Conservation (phyloP, 1,284 basidiomycete species). For the Moesziomyces parantarcticus region DNA sequence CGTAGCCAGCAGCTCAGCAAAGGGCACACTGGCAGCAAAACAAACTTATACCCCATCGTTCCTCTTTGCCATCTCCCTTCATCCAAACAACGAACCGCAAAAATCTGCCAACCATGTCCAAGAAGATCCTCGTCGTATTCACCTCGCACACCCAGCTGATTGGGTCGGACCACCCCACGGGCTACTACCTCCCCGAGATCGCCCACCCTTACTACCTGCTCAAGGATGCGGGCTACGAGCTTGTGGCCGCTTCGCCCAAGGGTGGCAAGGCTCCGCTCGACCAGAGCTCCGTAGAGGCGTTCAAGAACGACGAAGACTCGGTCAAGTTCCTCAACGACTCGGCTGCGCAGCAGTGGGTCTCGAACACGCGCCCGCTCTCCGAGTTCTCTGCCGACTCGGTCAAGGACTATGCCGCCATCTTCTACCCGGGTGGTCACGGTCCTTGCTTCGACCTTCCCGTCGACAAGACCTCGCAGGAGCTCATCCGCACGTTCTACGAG, state of each 20-base stretch:
- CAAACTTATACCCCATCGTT: too few relatives aligned
- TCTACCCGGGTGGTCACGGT: conserved; percentile 78
- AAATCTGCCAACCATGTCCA: conserved; percentile 22
- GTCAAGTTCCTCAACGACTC: conserved; percentile 76
- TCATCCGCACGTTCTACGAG: conserved; percentile 58
- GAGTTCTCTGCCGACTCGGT: conserved; percentile 73
- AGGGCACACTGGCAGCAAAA: too few relatives aligned
- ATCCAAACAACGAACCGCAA: neutral
- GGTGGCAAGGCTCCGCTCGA: conserved; percentile 82
- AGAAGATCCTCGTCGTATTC: conserved; percentile 77
- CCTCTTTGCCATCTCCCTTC: neutral
- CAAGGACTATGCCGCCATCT: conserved; percentile 76
- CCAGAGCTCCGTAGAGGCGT: conserved; percentile 73
- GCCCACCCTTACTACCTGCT: conserved; percentile 84
- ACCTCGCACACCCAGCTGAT: conserved; percentile 78
- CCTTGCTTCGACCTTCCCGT: conserved; percentile 59
- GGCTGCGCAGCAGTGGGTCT: conserved; percentile 72
- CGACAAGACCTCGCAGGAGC: conserved; percentile 42
- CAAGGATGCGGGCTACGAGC: conserved; percentile 71
- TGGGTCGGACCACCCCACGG: conserved; percentile 73
- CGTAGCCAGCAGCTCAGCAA: too few relatives aligned
- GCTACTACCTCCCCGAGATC: conserved; percentile 72
- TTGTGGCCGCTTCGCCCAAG: conserved; percentile 78
- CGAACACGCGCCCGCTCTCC: conserved; percentile 74
- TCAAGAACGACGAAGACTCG: conserved; percentile 73